Conservation (phyloP, 2,329 filamentous ascomycete species). For the Scortechinia acanthostroma region DNA sequence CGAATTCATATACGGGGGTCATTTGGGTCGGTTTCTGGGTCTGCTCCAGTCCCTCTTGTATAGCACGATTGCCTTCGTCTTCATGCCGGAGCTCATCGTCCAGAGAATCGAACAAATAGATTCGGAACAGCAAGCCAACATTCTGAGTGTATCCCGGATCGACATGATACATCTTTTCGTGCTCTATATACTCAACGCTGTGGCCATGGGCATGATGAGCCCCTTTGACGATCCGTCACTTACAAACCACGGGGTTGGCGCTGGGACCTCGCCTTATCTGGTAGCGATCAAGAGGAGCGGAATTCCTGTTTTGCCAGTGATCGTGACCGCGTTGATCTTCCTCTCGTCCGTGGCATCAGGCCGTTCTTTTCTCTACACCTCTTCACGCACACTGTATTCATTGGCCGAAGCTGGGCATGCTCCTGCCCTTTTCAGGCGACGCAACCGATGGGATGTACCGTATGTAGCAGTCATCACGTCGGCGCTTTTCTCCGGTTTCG, state of each 20-base stretch:
- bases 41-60: constrained; percentile 4
- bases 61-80: constrained; percentile 4
- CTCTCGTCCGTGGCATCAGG: neutral
- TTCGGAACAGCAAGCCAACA: neutral
- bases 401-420: neutral
- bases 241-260: neutral
- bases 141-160: neutral
- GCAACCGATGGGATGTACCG: neutral
- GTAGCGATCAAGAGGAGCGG: neutral
- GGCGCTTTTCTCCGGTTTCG: neutral
- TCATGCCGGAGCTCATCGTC: neutral
- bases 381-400: neutral
- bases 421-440: neutral
- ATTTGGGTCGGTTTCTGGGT: constrained; percentile 4
- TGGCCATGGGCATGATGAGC: neutral
- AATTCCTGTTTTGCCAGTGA: neutral
- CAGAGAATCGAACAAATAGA: neutral
- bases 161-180: neutral
- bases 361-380: neutral
- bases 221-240: neutral
- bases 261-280: neutral
- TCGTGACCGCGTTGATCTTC: neutral
- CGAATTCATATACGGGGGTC: constrained; percentile 5
- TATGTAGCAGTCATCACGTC: neutral
- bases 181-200: neutral